phyloP scores from a whole-genome alignment of 805 yeast species.

The Suhomyces sp. region DNA sequence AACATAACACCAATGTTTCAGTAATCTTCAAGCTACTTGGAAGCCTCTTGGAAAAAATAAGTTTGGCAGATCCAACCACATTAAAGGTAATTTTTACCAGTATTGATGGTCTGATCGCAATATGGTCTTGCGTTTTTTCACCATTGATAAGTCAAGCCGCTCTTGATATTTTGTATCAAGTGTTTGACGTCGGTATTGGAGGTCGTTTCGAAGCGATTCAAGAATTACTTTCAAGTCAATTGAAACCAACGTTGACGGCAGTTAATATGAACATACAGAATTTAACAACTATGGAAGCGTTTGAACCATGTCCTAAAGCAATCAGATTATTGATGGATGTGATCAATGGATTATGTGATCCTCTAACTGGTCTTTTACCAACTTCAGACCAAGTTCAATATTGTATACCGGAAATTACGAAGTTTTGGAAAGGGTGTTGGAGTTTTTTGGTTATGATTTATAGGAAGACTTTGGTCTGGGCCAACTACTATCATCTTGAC shows the following conservation, averaged over 20 bases:
- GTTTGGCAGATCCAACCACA: slow-evolving; percentile 28
- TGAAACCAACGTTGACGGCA: slow-evolving; percentile 49
- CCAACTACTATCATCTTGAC: slow-evolving; percentile 53
- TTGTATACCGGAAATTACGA: slow-evolving; percentile 22
- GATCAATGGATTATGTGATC: slow-evolving; percentile 59
- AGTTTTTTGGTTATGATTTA: slow-evolving; percentile 66
- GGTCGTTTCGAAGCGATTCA: slow-evolving; percentile 79
- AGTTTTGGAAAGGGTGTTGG: slow-evolving; percentile 77
- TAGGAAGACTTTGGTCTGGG: slow-evolving; percentile 72
- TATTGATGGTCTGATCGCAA: slow-evolving; percentile 50
- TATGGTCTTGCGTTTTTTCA: slow-evolving; percentile 75
- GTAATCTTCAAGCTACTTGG: slow-evolving; percentile 20
- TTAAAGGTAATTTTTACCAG: slow-evolving; percentile 24
- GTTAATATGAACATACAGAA: slow-evolving; percentile 45
- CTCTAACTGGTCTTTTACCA: slow-evolving; percentile 56
- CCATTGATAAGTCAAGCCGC: slow-evolving; percentile 69
- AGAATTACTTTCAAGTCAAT: slow-evolving; percentile 45
- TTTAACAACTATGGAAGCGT: slow-evolving; percentile 49
- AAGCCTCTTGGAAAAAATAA: slow-evolving; percentile 29
- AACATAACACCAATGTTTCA: slow-evolving; percentile 32
- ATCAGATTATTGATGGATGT: slow-evolving; percentile 77
- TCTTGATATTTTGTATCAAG: slow-evolving; percentile 68
- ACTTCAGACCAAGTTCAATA: slow-evolving; percentile 13
- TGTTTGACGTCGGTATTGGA: slow-evolving; percentile 59
- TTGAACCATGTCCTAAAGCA: slow-evolving; percentile 74